Percentiles rank a stretch among this genome's conserved stretches.
phyloP scores from a whole-genome alignment of 495 filamentous ascomycete species.

The Daldinia decipiens region DNA sequence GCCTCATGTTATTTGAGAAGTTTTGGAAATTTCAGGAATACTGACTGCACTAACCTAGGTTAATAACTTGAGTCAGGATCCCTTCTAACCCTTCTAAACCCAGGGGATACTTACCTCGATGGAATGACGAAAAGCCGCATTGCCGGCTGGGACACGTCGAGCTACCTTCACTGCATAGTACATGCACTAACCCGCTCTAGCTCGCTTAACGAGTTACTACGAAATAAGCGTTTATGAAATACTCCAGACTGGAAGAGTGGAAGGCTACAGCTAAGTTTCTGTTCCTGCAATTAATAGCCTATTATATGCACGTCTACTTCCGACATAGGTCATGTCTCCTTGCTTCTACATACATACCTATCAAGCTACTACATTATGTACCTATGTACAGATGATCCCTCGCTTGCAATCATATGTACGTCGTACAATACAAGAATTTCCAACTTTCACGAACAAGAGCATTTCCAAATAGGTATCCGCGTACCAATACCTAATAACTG shows the following conservation, averaged over 20 bases:
- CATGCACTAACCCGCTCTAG: conserved; percentile 19
- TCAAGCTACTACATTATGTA: too few species aligned
- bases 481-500: neutral
- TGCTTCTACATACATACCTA: too few species aligned
- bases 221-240: too few species aligned
- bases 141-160: conserved; percentile 23
- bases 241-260: too few species aligned
- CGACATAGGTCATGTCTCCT: too few species aligned
- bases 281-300: too few species aligned
- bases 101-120: conserved; percentile 6
- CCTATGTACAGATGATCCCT: neutral
- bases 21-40: conserved; percentile 19
- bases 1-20: conserved; percentile 17
- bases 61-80: conserved; percentile 26
- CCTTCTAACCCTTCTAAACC: conserved; percentile 17
- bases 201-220: too few species aligned
- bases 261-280: too few species aligned
- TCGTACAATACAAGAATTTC: neutral
- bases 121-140: conserved; percentile 39
- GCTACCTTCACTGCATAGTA: too few species aligned
- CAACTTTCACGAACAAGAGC: neutral
- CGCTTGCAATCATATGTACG: neutral
- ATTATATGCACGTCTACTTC: too few species aligned
- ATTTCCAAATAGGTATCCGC: neutral
- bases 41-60: neutral